Percentiles rank a stretch among this genome's conserved stretches.
Conservation (phyloP, 2,329 filamentous ascomycete genomes). For the Beauveria caledonica region DNA sequence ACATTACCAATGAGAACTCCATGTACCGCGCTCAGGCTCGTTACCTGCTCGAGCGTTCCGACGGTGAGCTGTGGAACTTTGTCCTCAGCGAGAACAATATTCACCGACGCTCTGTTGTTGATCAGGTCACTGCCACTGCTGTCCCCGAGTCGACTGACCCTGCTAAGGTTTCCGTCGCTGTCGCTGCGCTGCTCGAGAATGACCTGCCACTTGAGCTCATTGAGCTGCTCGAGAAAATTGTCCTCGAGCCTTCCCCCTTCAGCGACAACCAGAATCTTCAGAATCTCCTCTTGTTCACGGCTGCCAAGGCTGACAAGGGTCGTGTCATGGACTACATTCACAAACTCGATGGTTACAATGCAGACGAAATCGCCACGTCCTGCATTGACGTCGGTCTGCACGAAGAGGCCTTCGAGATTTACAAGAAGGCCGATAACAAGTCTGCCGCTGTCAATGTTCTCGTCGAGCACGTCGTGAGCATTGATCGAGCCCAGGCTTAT, state of each 20-base stretch:
- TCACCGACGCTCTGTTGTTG: slow-evolving; percentile 84
- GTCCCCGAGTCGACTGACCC: slow-evolving; percentile 90
- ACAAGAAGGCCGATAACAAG: slow-evolving; percentile 94
- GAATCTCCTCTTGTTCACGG: slow-evolving; percentile 92
- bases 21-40: slow-evolving; percentile 99
- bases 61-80: slow-evolving; percentile 87
- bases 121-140: slow-evolving; percentile 92
- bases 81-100: slow-evolving; percentile 94
- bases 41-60: slow-evolving; percentile 85
- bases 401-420: slow-evolving; percentile 96
- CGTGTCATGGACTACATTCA: slow-evolving; percentile 96
- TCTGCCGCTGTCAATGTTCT: slow-evolving; percentile 81
- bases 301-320: slow-evolving; percentile 91
- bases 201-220: slow-evolving; percentile 92
- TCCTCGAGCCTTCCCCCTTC: slow-evolving; percentile 97
- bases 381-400: slow-evolving; percentile 92
- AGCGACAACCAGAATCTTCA: slow-evolving; percentile 96
- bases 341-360: slow-evolving; percentile 77
- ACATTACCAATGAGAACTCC: slow-evolving; percentile 97
- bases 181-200: slow-evolving; percentile 83
- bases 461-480: slow-evolving; percentile 94
- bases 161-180: slow-evolving; percentile 88
- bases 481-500: slow-evolving; percentile 91
- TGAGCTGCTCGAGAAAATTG: slow-evolving; percentile 97
- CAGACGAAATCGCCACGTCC: slow-evolving; percentile 84